Conservation (phyloP, 352 stramenopile genomes). For the Thalassiosira pacifica region DNA sequence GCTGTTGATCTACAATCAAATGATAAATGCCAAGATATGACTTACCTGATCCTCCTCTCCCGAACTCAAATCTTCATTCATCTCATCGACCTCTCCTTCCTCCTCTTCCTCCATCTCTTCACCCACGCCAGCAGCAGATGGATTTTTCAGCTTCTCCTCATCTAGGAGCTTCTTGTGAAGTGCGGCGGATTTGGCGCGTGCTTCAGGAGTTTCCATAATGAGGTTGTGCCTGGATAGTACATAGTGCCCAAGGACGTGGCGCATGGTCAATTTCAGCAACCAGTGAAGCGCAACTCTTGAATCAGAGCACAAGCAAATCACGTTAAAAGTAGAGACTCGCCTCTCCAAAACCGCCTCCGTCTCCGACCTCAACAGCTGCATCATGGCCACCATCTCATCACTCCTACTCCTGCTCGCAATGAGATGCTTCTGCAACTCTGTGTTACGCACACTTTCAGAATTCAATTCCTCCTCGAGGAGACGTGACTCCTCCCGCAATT, state of each 20-base stretch:
- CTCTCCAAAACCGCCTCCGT: constrained; percentile 83
- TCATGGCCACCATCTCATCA: constrained; percentile 82
- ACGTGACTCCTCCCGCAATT: constrained; percentile 65
- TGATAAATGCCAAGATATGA: constrained; percentile 27
- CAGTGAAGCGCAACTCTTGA: no score
- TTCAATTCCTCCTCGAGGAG: constrained; percentile 72
- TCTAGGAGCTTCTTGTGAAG: constrained; percentile 62
- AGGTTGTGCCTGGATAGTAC: constrained; percentile 86
- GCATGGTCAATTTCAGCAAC: no score
- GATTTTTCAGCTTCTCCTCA: constrained; percentile 59
- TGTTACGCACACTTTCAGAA: constrained; percentile 70
- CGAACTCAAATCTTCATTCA: constrained; percentile 48
- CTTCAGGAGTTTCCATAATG: constrained; percentile 76
- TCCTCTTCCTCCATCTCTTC: constrained; percentile 48
- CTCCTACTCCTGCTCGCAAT: constrained; percentile 63
- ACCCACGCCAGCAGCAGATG: constrained; percentile 7
- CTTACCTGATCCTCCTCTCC: constrained; percentile 46
- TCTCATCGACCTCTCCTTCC: constrained; percentile 43
- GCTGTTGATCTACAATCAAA: no score
- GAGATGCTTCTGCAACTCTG: constrained; percentile 72
- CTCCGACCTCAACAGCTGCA: constrained; percentile 82
- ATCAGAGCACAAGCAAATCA: not conserved
- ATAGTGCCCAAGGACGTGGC: no score
- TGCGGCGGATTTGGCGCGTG: constrained; percentile 58
- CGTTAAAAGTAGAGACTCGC: constrained; percentile 19